These are phyloP conservation scores for Ensete ventricosum DNA, from an alignment of 176 grass and related monocot genomes.

Conservation along the genomic window DNA sequence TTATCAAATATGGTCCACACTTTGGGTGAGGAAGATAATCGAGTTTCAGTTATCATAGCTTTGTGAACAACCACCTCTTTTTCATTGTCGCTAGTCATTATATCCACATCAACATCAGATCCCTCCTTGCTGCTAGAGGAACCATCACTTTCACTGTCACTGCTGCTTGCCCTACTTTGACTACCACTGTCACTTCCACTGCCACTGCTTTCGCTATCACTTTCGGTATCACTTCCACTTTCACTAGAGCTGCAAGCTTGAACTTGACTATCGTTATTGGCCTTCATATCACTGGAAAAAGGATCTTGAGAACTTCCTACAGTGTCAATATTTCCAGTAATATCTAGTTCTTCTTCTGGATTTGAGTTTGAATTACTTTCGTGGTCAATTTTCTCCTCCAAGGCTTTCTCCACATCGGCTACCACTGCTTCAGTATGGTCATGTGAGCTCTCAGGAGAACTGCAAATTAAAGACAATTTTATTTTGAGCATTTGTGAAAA, in stretches of 20 bases:
- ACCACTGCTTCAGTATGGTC: slow-evolving; percentile 19
- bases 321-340: slow-evolving; percentile 42
- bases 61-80: slow-evolving; percentile 35
- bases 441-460: slow-evolving; percentile 32
- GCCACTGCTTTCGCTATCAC: slow-evolving; percentile 85
- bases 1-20: slow-evolving; percentile 11
- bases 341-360: slow-evolving; percentile 42
- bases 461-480: slow-evolving; percentile 16
- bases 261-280: slow-evolving; percentile 53
- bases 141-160: slow-evolving; percentile 81
- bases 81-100: slow-evolving; percentile 70
- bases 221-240: slow-evolving; percentile 75
- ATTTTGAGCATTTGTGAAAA: not conserved
- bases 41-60: slow-evolving; percentile 47
- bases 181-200: slow-evolving; percentile 84
- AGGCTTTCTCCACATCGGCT: slow-evolving; percentile 25
- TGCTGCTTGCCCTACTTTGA: slow-evolving; percentile 80
- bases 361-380: slow-evolving; percentile 38
- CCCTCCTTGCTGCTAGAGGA: slow-evolving; percentile 86
- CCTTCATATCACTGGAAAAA: slow-evolving; percentile 30
- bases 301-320: slow-evolving; percentile 31
- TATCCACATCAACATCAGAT: slow-evolving; percentile 87
- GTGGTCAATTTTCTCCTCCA: slow-evolving; percentile 41
- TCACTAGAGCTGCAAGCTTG: slow-evolving; percentile 65
- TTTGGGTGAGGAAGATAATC: slow-evolving; percentile 40